Base-by-base conservation (phyloP, 345 rosid species). In the Kernera saxatilis region DNA sequence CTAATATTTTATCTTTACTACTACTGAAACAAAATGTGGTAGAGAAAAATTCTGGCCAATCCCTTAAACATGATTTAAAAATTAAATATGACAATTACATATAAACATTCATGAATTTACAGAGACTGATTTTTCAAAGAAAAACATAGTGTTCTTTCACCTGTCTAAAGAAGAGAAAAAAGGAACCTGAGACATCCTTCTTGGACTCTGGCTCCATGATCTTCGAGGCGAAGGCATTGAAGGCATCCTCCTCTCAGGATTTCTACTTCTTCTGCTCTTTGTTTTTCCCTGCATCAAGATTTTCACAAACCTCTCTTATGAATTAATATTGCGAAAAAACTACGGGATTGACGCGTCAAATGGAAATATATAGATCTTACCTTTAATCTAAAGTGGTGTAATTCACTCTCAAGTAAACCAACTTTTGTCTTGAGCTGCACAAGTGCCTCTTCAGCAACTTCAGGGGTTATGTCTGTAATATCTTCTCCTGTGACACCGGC, bases 371-470 rank as follows among this genome's bases (percentile, higher is more conserved):
- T 41, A 41, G n/a, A n/a, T 36, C 27, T 35, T 75, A 88, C 97
- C 89, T 87, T 86, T 8, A 72, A 67, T 43, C 80, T 82, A 74
- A 88, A 71, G 66, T 86, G 82, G 49, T 84, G 79, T 77, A 91
- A 13, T 79, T 90, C 97, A 70, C 88, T 80, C 76, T 87, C 97
- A 67, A 83, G 77, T 23, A 80, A 87, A 72, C 55, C 61, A 52
- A 90, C 45, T 82, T 78, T 90, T 66, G 56, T 74, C 77, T 78
- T 83, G 26, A 93, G 85, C 43, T 82, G 88, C 60, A 80, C 88
- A 17, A 93, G 90, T 15, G 90, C 96, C 58, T 87, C 96, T 83
- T 90, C 93, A 36, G 97, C 98, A 44, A 75, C 76, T 23, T 75
- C 79, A 35, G 93, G 93, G 81, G 77, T 83, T 68, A 86, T 62